Percentiles rank a stretch among this genome's conserved stretches.
Conservation (phyloP, 176 grass and related monocot species). For the Carex kokanica region DNA sequence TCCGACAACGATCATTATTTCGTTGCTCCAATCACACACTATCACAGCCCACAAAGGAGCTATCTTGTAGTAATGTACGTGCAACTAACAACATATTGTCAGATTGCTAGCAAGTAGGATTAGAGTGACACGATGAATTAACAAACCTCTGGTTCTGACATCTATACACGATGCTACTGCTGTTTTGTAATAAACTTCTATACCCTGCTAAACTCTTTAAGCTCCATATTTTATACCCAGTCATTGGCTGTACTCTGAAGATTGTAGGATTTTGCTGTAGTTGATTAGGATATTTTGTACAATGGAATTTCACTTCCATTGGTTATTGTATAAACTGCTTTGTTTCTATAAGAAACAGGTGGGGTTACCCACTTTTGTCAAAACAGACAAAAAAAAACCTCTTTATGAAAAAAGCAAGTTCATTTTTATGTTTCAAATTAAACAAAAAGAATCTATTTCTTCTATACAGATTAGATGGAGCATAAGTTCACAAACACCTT, state of each 20-base stretch:
- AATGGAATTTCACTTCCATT: too few relatives aligned
- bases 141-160: too few relatives aligned
- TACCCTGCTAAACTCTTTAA: too few relatives aligned
- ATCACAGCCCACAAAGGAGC: not conserved
- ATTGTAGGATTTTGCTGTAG: too few relatives aligned
- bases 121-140: not conserved
- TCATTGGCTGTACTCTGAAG: too few relatives aligned
- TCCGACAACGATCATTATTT: not conserved
- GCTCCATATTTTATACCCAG: too few relatives aligned
- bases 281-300: too few relatives aligned
- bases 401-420: not conserved
- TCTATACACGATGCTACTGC: too few relatives aligned
- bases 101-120: not conserved
- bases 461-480: not conserved
- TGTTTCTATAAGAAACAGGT: too few relatives aligned
- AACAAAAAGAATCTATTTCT: not conserved
- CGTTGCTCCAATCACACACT: not conserved
- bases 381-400: not conserved
- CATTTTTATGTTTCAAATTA: not conserved
- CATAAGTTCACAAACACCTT: not conserved
- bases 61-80: not conserved
- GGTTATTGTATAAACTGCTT: too few relatives aligned
- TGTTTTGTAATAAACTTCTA: too few relatives aligned
- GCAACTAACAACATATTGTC: not conserved
- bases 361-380: too few relatives aligned